phyloP scores from a whole-genome alignment of 345 rosid species.

The Lenwebbia sp. region DNA sequence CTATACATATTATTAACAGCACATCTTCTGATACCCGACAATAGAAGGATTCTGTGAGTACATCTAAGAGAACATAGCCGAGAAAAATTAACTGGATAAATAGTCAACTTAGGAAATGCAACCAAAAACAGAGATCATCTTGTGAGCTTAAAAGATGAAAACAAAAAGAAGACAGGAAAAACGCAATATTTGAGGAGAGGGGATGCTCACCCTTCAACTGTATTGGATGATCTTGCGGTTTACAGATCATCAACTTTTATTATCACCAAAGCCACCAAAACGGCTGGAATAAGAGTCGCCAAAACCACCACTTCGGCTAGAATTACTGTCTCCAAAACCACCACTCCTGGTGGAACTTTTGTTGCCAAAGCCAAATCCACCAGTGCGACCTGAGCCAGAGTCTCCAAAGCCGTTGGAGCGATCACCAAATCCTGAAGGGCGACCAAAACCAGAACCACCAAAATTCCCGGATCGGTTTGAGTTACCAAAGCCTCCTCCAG shows the following conservation, averaged over 20 bases:
- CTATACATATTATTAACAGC: not conserved
- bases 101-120: not conserved
- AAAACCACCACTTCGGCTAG: not conserved
- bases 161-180: not conserved
- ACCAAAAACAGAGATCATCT: not conserved
- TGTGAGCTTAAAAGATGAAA: not conserved
- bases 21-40: not conserved
- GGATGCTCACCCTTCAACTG: conserved; percentile 2
- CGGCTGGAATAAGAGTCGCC: not conserved
- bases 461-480: not conserved
- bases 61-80: not conserved
- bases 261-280: conserved; percentile 2
- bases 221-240: not conserved
- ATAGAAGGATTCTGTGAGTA: not conserved
- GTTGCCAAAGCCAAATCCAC: conserved; percentile 3
- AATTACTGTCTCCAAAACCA: not conserved
- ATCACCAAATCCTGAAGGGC: conserved; percentile 7
- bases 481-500: conserved; percentile 6
- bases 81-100: not conserved
- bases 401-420: conserved; percentile 26
- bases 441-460: conserved; percentile 9
- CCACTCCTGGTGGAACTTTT: not conserved
- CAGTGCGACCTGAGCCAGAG: conserved; percentile 15
- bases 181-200: not conserved
- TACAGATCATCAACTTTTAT: not conserved